Base-by-base conservation (phyloP, 805 yeast species). In the Ogataea philodendri region DNA sequence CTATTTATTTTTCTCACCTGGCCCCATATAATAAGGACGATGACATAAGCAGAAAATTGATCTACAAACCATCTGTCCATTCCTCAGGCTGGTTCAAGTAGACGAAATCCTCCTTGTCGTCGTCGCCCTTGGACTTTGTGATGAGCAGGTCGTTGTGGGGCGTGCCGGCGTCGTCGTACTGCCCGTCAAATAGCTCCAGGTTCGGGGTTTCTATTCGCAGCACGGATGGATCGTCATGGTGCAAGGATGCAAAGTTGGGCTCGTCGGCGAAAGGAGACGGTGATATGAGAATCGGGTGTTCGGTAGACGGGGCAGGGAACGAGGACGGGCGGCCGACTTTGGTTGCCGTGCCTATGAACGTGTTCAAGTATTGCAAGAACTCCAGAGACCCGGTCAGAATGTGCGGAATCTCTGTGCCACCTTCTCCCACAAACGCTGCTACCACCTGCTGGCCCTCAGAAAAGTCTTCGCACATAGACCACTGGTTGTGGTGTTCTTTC, bases 391-490 rank as follows among this genome's bases (percentile, higher is more conserved):
- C 93, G 15, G 75, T 78, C 24, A 83, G 59, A 2, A 81, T 74
- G 58, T 84, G 93, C 1, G 89, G 88, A 9, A 77, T 66, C 14
- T 72, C 70, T 3, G 76, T 66, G 2, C 85, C 84, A 3, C 77
- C 78, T 19, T 70, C 74, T 11, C 70, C 69, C 19, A 69, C 63
- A 52, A 66, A 76, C 0, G 93, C 90, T 39, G 70, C 72, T 36
- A 76, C 76, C 5, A 84, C 93, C 54, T 84, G 90, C 51, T 81
- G 87, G 9, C 85, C 89, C 50, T 84, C 93, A 40, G 86, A 78
- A 47, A 84, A 84, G 59, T 84, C 94, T 39, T 82, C 90, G 59
- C 90, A 83, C 16, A 82, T 78, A 1, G 84, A 78, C 89, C 89
- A 81, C 49, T 78, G 84, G 54, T 80, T 80, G 15, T 69, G 57